Evolutionary conservation across 768 basidiomycete genomes (phyloP), one percentile per base, ranked within the genome.

Genomic region (Boletus vinaceobasis): DNA sequence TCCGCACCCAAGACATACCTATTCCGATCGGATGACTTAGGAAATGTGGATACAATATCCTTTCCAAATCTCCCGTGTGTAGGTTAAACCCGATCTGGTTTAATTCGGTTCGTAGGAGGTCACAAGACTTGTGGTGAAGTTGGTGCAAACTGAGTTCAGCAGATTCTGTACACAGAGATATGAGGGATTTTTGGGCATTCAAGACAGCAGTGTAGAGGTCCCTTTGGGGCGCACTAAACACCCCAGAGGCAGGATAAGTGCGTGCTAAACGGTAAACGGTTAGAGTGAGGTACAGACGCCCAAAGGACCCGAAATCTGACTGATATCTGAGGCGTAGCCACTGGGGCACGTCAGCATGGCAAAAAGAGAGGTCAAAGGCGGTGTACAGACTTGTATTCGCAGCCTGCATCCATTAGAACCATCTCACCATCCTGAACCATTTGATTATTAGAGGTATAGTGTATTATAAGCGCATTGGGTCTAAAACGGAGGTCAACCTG

Each of bases 281-380:
- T 7, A 61, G 58, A 53, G 4, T 13, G 11, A 39, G 42, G 37
- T 31, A 55, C 23, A 13, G 17, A n/a, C 14, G 23, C 26, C n/a
- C 19, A 48, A 54, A 33, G 29, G 23, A 48, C n/a, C 15, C 2
- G 31, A 29, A 26, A 47, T 53, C 84, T 57, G 58, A 90, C 90
- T 96, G 61, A 98, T 95, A 67, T 98, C 96, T 43, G 92, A 93
- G 7, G 93, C 92, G 64, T 98, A 98, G 36, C 92, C 92, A 57
- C 90, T 92, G 60, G 35, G 42, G 19, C 53, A 31, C 27, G 21
- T 64, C 33, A 60, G 48, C 43, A 43, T 27, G 42, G 14, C 4
- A 57, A 32, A 27, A 42, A 21, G 29, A 48, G 35, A 31, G 42
- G 50, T 47, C 36, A 10, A 27, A 45, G 29, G 23, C 5, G 38